These are phyloP conservation scores for Vicia sativa DNA, from an alignment of 306 rosid species.

Conservation along the genomic window DNA sequence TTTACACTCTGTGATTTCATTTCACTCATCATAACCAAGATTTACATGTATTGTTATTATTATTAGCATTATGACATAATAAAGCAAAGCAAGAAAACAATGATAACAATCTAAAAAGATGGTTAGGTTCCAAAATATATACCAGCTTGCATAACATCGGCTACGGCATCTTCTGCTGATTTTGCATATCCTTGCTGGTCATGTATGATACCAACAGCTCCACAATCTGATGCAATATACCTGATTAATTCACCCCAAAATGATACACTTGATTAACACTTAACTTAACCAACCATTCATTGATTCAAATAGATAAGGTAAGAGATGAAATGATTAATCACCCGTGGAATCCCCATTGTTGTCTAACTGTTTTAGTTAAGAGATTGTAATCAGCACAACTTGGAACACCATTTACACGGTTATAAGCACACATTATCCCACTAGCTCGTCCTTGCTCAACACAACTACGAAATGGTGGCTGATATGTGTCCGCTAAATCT, in stretches of 20 bases:
- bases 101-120: not conserved
- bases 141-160: constrained; percentile 84
- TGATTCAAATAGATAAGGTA: not conserved
- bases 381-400: constrained; percentile 81
- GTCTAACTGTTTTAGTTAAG: constrained; percentile 60
- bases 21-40: not conserved
- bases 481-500: constrained; percentile 87
- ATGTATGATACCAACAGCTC: constrained; percentile 67
- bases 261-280: not conserved
- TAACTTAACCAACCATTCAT: not conserved
- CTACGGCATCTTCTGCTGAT: constrained; percentile 77
- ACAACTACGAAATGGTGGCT: constrained; percentile 88
- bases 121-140: not conserved
- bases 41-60: not conserved
- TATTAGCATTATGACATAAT: not conserved
- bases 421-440: constrained; percentile 94
- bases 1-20: not conserved
- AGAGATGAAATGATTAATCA: constrained; percentile 16
- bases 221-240: constrained; percentile 88
- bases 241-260: constrained; percentile 41
- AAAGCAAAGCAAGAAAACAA: not conserved
- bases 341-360: constrained; percentile 81
- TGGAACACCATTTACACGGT: constrained; percentile 85
- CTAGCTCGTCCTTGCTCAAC: constrained; percentile 71
- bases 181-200: constrained; percentile 62